Base-by-base conservation (phyloP, 202 grass and related monocot genomes). In the Hordeum pubiflorum region DNA sequence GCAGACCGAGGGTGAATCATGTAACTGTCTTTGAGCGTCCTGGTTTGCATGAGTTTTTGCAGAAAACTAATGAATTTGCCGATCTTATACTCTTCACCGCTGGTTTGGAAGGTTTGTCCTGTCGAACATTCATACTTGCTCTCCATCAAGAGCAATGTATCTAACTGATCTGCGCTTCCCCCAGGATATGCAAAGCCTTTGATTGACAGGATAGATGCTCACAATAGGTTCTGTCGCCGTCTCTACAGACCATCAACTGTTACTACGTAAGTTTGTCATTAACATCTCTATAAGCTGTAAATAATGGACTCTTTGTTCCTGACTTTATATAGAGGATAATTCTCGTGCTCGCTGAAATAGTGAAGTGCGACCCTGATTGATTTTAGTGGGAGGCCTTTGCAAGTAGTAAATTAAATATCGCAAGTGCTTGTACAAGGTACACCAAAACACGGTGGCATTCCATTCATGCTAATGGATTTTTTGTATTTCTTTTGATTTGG, bases 21-120 rank as follows among this genome's bases (percentile, higher is more conserved):
- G 90, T 97, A 32, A 94, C 90, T 50, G 95, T 97, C 66, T 97
- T 94, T 78, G 92, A 97, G 80, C 92, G 95, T 64, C 95, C 95
- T 89, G 95, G 95, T 80, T 91, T 97, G 77, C 79, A 90, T 1
- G 88, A 94, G 61, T 97, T 97, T 63, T 86, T 97, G 84, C 80
- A 85, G 41, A 69, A 81, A 78, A 86, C 85, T 72, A 92, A 63
- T 40, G 89, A 97, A 93, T 97, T 97, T 57, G 95, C 95, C 20
- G 90, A 97, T 58, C 90, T 97, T 82, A 74, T 97, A 85, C 95
- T 94, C 59, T 97, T 97, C 75, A 97, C 95, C 33, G 92, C 95
- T 84, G 95, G 88, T 64, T 77, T 97, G 44, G 94, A 97, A 94
- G 94, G 94, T 97, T 69, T 77, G 46, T 63, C 71, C 15, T 79